Conservation (phyloP, 176 grass and related monocot species). For the Musa acuminata region DNA sequence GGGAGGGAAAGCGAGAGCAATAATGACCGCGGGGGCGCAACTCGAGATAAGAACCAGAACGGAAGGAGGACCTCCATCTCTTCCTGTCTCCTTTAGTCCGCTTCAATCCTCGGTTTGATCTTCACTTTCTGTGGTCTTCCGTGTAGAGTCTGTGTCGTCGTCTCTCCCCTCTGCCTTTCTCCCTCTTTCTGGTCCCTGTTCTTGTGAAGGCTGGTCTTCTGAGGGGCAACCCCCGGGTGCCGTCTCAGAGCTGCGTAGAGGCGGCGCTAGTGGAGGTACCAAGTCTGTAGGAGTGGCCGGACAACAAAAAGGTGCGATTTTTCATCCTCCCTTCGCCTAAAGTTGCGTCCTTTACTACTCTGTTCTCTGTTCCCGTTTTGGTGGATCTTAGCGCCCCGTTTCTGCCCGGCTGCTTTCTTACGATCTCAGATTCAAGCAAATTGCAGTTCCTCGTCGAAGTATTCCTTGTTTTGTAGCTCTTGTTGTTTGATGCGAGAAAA, state of each 20-base stretch:
- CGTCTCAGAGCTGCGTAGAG: background rate
- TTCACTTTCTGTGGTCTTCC: too few species aligned
- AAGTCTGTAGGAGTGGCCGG: background rate
- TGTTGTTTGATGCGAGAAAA: too few species aligned
- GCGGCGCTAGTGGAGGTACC: background rate
- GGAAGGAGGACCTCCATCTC: too few species aligned
- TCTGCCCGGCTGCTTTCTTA: background rate
- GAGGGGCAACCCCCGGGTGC: background rate
- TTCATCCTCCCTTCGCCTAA: background rate
- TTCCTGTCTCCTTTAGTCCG: too few species aligned
- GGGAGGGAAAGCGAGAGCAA: too few species aligned
- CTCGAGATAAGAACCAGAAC: too few species aligned
- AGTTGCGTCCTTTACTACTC: background rate
- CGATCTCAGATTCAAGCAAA: too few species aligned
- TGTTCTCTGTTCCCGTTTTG: background rate
- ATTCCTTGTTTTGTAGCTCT: too few species aligned
- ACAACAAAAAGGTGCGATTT: background rate
- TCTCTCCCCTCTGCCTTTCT: background rate
- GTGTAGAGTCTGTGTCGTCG: too few species aligned
- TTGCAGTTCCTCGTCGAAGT: too few species aligned
- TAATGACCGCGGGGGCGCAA: too few species aligned
- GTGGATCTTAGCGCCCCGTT: background rate
- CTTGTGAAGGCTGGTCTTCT: background rate
- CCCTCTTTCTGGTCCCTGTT: background rate
- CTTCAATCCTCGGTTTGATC: too few species aligned